Conservation (phyloP, 2,329 filamentous ascomycete genomes). For the Aspergillus persii region DNA sequence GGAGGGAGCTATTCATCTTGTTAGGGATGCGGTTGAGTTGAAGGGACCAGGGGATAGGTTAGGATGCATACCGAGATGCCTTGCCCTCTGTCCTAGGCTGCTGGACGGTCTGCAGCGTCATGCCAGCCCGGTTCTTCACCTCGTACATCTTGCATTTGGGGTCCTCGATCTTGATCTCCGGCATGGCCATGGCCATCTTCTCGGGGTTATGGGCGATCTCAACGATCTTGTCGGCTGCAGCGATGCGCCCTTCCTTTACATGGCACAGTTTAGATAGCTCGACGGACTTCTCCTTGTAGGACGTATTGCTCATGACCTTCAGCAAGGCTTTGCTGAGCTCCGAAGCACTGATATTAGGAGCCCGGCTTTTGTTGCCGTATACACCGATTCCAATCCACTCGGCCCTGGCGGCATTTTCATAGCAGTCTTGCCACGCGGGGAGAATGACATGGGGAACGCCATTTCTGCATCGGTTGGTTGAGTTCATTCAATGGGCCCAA, state of each 20-base stretch:
- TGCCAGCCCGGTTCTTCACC: conserved; percentile 14
- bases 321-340: conserved; percentile 29
- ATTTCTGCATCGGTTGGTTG: conserved; percentile 23
- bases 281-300: conserved; percentile 18
- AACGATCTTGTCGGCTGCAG: conserved; percentile 20
- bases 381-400: conserved; percentile 45
- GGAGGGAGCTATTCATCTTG: conserved; percentile 8
- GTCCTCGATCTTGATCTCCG: conserved; percentile 11
- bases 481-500: background rate
- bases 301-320: conserved; percentile 18
- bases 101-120: conserved; percentile 7
- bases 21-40: background rate
- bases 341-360: conserved; percentile 30
- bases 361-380: conserved; percentile 33
- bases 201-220: conserved; percentile 19
- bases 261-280: conserved; percentile 18
- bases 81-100: conserved; percentile 3
- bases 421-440: conserved; percentile 46
- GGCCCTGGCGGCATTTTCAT: conserved; percentile 42
- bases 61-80: conserved; percentile 9
- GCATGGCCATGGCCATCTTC: conserved; percentile 17
- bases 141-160: conserved; percentile 8
- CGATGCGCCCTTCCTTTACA: conserved; percentile 19
- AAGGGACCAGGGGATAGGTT: too few species aligned
- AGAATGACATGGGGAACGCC: conserved; percentile 47